phyloP scores from a whole-genome alignment of 2,329 filamentous ascomycete species.

The Xylaria sp. region DNA sequence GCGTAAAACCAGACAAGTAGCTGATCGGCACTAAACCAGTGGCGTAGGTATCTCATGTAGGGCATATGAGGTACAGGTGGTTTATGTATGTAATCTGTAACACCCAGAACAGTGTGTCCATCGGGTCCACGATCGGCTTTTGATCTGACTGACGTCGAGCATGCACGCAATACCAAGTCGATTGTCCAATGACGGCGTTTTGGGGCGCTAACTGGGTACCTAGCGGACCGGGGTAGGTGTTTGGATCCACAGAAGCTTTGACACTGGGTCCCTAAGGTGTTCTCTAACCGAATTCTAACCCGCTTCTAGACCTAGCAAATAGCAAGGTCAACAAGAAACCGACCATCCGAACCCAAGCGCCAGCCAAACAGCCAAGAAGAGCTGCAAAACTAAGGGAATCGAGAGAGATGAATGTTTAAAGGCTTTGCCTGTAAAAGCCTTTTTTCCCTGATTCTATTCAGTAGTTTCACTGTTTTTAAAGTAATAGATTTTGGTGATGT shows the following conservation, averaged over 20 bases:
- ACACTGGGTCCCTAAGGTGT: neutral
- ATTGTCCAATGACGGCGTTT: constrained; percentile 32
- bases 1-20: no score
- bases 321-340: no score
- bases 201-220: constrained; percentile 24
- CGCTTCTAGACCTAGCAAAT: neutral
- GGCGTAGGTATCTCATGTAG: neutral
- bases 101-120: neutral
- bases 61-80: neutral
- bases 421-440: no score
- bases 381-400: no score
- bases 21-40: constrained; percentile 13
- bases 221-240: constrained; percentile 12
- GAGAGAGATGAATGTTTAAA: no score
- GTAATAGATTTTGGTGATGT: no score
- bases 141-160: constrained; percentile 34
- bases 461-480: no score
- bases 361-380: no score
- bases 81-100: constrained; percentile 6
- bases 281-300: no score
- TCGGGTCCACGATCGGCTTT: constrained; percentile 28
- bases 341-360: no score
- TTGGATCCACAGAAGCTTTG: constrained; percentile 30
- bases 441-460: no score
- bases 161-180: constrained; percentile 1